Evolutionary conservation across 768 basidiomycete species (phyloP).

Genomic region (Tricholoma matsutake): DNA sequence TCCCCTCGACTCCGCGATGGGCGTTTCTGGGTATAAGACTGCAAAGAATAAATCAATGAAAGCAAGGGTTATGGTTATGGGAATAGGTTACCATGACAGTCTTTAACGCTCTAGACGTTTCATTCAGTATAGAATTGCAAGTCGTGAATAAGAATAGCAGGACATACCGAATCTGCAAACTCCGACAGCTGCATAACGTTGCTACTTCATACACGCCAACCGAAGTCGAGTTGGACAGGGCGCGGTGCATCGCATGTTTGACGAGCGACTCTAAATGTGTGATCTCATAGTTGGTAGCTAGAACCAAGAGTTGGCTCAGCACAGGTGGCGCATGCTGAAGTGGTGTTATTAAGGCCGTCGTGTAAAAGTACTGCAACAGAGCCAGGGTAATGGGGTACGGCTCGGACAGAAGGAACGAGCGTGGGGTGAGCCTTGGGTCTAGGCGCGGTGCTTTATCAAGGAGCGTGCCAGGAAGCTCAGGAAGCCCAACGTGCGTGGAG

Average conservation of each 20-base stretch:
- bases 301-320: conserved; percentile 79
- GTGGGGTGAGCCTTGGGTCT: conserved; percentile 80
- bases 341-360: conserved; percentile 80
- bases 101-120: conserved; percentile 58
- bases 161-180: conserved; percentile 82
- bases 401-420: conserved; percentile 79
- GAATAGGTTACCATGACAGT: conserved; percentile 69
- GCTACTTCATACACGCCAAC: conserved; percentile 95
- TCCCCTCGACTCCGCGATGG: conserved; percentile 56
- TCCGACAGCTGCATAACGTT: conserved; percentile 84
- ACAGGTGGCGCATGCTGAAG: conserved; percentile 90
- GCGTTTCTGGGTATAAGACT: conserved; percentile 81
- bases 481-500: conserved; percentile 59
- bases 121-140: conserved; percentile 14
- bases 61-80: background rate
- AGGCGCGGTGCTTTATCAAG: conserved; percentile 50
- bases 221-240: conserved; percentile 78
- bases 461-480: conserved; percentile 53
- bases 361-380: conserved; percentile 92
- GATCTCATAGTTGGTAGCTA: conserved; percentile 81
- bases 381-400: conserved; percentile 88
- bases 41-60: conserved; percentile 12
- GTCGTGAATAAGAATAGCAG: conserved; percentile 10
- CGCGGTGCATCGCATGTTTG: conserved; percentile 93
- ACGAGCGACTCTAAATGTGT: conserved; percentile 72